phyloP scores from a whole-genome alignment of 2,329 filamentous ascomycete genomes.

The Lecanicillium sp. region DNA sequence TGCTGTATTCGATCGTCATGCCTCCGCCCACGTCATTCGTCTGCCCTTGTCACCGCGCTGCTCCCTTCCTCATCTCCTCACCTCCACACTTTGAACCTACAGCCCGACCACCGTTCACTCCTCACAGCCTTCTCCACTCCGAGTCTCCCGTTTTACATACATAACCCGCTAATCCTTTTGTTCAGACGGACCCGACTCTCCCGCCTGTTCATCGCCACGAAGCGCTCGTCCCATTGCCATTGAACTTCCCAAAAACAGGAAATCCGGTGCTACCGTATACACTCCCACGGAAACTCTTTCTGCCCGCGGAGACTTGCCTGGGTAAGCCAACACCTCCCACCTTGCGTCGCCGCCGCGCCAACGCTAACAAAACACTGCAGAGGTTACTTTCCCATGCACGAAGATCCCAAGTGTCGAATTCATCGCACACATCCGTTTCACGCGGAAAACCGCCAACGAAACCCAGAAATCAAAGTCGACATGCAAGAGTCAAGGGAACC shows the following conservation, averaged over 20 bases:
- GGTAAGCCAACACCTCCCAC: slow-evolving; percentile 37
- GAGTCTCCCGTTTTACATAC: neutral
- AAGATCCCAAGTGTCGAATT: slow-evolving; percentile 43
- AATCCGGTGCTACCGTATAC: slow-evolving; percentile 33
- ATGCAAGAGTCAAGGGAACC: slow-evolving; percentile 4
- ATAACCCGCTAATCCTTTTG: slow-evolving; percentile 6
- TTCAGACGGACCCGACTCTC: slow-evolving; percentile 13
- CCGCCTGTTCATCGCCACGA: slow-evolving; percentile 17
- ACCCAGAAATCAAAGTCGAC: neutral
- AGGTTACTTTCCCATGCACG: slow-evolving; percentile 56
- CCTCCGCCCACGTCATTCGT: slow-evolving; percentile 9
- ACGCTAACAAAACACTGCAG: slow-evolving; percentile 27
- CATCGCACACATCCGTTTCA: slow-evolving; percentile 49
- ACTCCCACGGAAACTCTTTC: slow-evolving; percentile 47
- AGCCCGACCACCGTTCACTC: too few relatives aligned
- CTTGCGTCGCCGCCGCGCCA: slow-evolving; percentile 5
- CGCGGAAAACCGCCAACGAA: slow-evolving; percentile 30
- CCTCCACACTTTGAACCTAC: too few relatives aligned
- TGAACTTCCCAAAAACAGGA: slow-evolving; percentile 39
- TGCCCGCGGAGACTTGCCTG: slow-evolving; percentile 51
- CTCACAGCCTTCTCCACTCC: slow-evolving; percentile 1
- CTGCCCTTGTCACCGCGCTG: neutral
- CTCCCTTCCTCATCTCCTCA: too few relatives aligned
- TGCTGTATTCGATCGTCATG: slow-evolving; percentile 2
- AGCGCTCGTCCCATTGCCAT: slow-evolving; percentile 48